Evolutionary conservation across 176 grass and related monocot genomes (phyloP).

Genomic region (Bothriochloa decipiens): DNA sequence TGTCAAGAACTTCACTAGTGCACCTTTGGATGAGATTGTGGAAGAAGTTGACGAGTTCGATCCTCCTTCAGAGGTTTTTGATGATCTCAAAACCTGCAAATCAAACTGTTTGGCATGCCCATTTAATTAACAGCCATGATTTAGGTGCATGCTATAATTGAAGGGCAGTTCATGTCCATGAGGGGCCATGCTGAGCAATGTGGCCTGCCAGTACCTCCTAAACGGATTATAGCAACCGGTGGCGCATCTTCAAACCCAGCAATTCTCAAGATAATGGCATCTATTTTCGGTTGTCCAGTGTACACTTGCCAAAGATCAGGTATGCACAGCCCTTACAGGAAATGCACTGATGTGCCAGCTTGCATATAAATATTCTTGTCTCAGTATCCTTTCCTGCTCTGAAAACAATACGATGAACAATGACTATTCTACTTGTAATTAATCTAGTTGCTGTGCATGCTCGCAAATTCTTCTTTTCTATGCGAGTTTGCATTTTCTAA

Average conservation of each 20-base stretch:
- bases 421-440: not conserved
- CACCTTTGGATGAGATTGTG: conserved; percentile 42
- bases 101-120: not conserved
- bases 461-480: conserved; percentile 6
- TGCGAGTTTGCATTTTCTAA: not conserved
- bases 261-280: conserved; percentile 76
- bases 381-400: not conserved
- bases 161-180: conserved; percentile 90
- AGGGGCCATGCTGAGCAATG: conserved; percentile 80
- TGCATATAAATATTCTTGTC: not conserved
- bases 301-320: conserved; percentile 80
- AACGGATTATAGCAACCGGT: conserved; percentile 85
- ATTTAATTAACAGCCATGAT: not conserved
- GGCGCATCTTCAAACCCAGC: conserved; percentile 69
- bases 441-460: not conserved
- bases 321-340: not conserved
- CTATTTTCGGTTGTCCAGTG: conserved; percentile 74
- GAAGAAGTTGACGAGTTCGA: conserved; percentile 62
- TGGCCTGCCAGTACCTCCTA: conserved; percentile 75
- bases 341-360: not conserved
- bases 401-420: not conserved
- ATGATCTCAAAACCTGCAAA: not conserved
- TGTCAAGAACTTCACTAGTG: conserved; percentile 38
- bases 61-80: conserved; percentile 69
- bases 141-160: conserved; percentile 63